A percentile compares a stretch with the other conserved stretches of the same genome.
These are phyloP conservation scores for Helicostylum pulchrum DNA, from an alignment of 192 early-diverging fungal species.

Conservation along the genomic window DNA sequence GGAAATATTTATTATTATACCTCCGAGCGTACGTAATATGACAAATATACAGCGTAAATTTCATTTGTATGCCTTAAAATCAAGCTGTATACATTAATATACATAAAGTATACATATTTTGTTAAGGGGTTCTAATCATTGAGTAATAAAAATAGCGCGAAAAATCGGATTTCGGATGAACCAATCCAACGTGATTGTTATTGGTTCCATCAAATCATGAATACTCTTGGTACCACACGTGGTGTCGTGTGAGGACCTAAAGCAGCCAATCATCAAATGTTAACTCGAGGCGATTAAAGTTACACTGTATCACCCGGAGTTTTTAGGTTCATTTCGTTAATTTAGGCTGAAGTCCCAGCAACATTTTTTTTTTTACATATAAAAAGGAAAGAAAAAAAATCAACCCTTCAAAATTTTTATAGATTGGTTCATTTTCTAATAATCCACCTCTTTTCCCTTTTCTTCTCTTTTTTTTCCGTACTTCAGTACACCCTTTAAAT, in stretches of 20 bases:
- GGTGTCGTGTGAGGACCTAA: constrained; percentile 14
- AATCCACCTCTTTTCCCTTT: constrained; percentile 1
- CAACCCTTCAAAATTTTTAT: constrained; percentile 14
- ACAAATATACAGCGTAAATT: too few species aligned
- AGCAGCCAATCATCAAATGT: background rate
- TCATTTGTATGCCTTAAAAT: too few species aligned
- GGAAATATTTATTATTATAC: too few species aligned
- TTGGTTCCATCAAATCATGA: too few species aligned
- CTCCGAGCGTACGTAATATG: too few species aligned
- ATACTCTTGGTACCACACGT: constrained; percentile 6
- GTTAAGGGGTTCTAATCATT: too few species aligned
- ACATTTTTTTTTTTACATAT: constrained; percentile 9
- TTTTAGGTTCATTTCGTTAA: constrained; percentile 4
- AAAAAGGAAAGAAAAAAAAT: background rate
- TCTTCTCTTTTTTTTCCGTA: too few species aligned
- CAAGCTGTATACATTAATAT: too few species aligned
- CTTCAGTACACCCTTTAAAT: background rate
- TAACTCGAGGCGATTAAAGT: background rate
- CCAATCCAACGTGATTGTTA: too few species aligned
- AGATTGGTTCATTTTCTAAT: constrained; percentile 3
- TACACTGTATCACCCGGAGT: background rate
- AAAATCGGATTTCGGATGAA: too few species aligned
- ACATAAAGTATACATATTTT: too few species aligned
- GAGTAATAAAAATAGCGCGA: too few species aligned
- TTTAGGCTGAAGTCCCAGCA: background rate